Percentiles rank a stretch among this genome's conserved stretches.
These are phyloP conservation scores for Pseudocercospora ulei DNA, from an alignment of 2,329 filamentous ascomycete species.

Conservation along the genomic window DNA sequence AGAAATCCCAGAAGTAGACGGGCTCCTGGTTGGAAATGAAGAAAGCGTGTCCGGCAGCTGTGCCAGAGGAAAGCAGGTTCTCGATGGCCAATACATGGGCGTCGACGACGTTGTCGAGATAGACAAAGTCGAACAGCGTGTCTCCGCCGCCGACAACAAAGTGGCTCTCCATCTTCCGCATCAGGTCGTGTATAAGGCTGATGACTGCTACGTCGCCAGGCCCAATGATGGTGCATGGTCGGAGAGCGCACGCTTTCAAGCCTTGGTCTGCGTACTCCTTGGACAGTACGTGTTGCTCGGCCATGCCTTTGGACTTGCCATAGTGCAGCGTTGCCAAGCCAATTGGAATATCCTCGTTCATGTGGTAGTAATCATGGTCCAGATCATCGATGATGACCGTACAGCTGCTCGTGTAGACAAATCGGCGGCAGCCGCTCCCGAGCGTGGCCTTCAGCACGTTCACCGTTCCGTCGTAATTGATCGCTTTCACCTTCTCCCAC, in stretches of 20 bases:
- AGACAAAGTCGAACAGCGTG: constrained; percentile 63
- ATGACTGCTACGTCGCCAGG: constrained; percentile 74
- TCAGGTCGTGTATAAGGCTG: constrained; percentile 62
- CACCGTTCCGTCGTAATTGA: constrained; percentile 80
- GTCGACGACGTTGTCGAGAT: constrained; percentile 60
- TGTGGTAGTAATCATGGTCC: constrained; percentile 65
- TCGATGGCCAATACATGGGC: constrained; percentile 72
- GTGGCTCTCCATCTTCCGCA: constrained; percentile 56
- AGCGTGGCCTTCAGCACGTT: constrained; percentile 66
- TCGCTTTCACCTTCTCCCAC: constrained; percentile 58
- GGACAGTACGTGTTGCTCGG: constrained; percentile 68
- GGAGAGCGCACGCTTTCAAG: constrained; percentile 52
- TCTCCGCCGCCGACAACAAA: constrained; percentile 70
- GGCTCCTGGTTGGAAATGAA: constrained; percentile 84
- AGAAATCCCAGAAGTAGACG: constrained; percentile 84
- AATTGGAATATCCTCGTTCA: constrained; percentile 66
- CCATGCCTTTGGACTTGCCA: constrained; percentile 78
- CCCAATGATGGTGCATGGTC: constrained; percentile 82
- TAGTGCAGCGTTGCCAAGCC: constrained; percentile 68
- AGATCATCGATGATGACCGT: constrained; percentile 76
- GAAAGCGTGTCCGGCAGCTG: constrained; percentile 69
- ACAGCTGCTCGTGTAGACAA: constrained; percentile 85
- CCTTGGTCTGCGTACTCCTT: constrained; percentile 47
- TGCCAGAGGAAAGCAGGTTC: constrained; percentile 56
- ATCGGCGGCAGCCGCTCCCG: constrained; percentile 59